A percentile compares a stretch with the other conserved stretches of the same genome.
Conservation (phyloP, 2,329 filamentous ascomycete species). For the Sporothrix pallida region DNA sequence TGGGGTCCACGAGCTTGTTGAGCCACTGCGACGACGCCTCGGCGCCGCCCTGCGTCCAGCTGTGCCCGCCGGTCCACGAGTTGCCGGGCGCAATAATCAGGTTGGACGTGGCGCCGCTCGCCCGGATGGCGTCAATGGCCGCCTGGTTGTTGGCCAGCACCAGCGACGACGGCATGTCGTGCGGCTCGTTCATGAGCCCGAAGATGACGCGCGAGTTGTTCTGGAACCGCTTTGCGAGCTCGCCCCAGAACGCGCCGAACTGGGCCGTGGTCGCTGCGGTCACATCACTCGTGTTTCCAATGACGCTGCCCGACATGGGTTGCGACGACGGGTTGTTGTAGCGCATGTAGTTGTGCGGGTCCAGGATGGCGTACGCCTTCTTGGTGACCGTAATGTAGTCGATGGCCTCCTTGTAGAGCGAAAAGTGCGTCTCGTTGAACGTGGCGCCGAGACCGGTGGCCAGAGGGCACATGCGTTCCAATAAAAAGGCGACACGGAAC, state of each 20-base stretch:
- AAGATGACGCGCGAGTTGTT: constrained; percentile 56
- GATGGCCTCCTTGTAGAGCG: constrained; percentile 52
- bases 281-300: constrained; percentile 53
- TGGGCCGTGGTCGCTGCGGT: constrained; percentile 54
- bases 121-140: constrained; percentile 53
- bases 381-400: constrained; percentile 58
- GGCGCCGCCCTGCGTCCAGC: constrained; percentile 51
- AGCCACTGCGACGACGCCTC: constrained; percentile 49
- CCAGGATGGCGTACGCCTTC: constrained; percentile 54
- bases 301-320: constrained; percentile 55
- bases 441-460: constrained; percentile 53
- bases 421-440: constrained; percentile 59
- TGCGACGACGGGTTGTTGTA: constrained; percentile 59
- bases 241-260: constrained; percentile 57
- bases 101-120: constrained; percentile 50
- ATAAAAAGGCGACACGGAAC: constrained; percentile 56
- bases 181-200: constrained; percentile 58
- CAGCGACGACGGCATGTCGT: constrained; percentile 55
- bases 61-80: constrained; percentile 56
- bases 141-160: constrained; percentile 56
- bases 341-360: constrained; percentile 61
- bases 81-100: constrained; percentile 57
- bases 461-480: constrained; percentile 58
- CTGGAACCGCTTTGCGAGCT: constrained; percentile 54
- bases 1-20: constrained; percentile 52